Conservation (phyloP, 257 asterid species). For the Fraxinus cuspidata region DNA sequence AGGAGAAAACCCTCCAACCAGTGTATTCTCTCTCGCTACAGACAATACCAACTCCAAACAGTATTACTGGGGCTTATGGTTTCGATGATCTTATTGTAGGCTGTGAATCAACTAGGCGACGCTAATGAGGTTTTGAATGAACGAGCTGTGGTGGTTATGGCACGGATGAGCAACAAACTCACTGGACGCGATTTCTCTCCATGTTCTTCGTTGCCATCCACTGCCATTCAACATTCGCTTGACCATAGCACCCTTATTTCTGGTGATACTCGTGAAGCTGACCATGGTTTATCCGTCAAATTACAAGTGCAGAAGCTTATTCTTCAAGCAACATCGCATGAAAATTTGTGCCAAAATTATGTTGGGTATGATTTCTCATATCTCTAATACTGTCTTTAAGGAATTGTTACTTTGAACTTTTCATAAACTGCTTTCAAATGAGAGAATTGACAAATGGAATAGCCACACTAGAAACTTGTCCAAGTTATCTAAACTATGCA, state of each 20-base stretch:
- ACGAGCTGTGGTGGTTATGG: constrained; percentile 95
- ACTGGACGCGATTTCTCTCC: constrained; percentile 89
- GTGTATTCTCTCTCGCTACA: neutral
- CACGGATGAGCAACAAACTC: constrained; percentile 95
- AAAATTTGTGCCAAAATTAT: constrained; percentile 94
- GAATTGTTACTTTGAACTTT: neutral
- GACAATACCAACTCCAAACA: neutral
- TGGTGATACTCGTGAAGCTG: constrained; percentile 83
- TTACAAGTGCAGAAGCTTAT: constrained; percentile 95
- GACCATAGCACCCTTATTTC: constrained; percentile 66
- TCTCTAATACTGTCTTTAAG: neutral
- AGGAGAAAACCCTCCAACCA: neutral
- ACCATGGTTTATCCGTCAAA: constrained; percentile 91
- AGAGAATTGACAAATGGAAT: neutral
- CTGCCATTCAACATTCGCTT: constrained; percentile 55
- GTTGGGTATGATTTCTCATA: constrained; percentile 66
- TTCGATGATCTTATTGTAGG: constrained; percentile 46
- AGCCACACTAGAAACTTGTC: neutral
- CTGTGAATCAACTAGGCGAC: constrained; percentile 93
- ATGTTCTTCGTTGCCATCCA: constrained; percentile 54
- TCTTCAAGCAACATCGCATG: constrained; percentile 86
- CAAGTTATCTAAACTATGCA: neutral
- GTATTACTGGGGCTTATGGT: constrained; percentile 9
- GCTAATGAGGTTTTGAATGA: constrained; percentile 97
- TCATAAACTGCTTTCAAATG: neutral